These are phyloP conservation scores for Paramarasmius palmivorus DNA, from an alignment of 1,284 basidiomycete species.

Conservation along the genomic window DNA sequence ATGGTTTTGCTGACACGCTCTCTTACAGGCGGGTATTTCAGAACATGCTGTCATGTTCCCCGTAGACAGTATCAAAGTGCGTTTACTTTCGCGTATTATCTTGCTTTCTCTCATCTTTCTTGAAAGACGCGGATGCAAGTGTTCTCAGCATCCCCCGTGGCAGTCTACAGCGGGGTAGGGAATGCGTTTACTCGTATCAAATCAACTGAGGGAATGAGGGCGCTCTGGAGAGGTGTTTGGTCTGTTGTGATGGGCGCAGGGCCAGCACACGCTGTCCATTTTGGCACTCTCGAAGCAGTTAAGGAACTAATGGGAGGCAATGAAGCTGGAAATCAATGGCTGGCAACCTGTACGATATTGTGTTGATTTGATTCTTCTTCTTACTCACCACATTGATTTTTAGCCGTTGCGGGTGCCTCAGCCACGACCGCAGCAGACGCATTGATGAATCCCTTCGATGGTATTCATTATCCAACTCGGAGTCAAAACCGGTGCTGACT, in stretches of 20 bases:
- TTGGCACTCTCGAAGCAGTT: constrained; percentile 93
- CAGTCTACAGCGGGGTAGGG: constrained; percentile 86
- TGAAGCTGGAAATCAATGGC: constrained; percentile 76
- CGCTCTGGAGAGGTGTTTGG: constrained; percentile 95
- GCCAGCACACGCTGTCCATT: constrained; percentile 98
- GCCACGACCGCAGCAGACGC: constrained; percentile 97
- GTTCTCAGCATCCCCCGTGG: constrained; percentile 79
- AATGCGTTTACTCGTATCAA: constrained; percentile 90
- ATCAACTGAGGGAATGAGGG: constrained; percentile 88
- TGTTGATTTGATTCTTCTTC: not conserved
- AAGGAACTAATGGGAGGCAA: constrained; percentile 94
- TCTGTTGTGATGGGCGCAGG: constrained; percentile 98
- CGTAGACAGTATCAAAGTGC: constrained; percentile 95
- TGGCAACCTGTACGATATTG: constrained; percentile 69
- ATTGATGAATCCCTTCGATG: constrained; percentile 99
- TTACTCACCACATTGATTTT: constrained; percentile 6
- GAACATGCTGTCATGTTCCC: constrained; percentile 99
- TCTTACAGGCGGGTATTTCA: constrained; percentile 88
- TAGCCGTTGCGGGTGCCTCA: constrained; percentile 90
- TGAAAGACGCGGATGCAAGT: constrained; percentile 98
- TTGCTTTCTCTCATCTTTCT: constrained; percentile 9
- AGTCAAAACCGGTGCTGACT: constrained; percentile 3
- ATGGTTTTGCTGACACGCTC: constrained; percentile 12
- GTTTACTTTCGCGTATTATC: constrained; percentile 26
- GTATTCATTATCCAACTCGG: constrained; percentile 40